phyloP scores from a whole-genome alignment of 228 moss, liverwort and hornwort genomes.

The Sphagnum magellanicum region DNA sequence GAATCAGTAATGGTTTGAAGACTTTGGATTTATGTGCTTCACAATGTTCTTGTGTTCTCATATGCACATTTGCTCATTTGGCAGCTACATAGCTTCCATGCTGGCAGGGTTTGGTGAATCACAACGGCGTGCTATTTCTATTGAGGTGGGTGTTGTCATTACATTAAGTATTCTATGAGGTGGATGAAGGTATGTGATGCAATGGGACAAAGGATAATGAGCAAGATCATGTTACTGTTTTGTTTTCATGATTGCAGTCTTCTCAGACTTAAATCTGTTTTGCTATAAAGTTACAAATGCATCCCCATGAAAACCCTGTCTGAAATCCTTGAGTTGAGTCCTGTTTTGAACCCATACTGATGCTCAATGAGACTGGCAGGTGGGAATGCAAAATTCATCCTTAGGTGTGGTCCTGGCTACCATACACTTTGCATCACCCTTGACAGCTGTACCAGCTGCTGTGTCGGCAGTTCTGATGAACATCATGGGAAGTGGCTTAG shows the following conservation, averaged over 20 bases:
- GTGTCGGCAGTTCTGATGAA: conserved; percentile 59
- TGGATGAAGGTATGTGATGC: no score
- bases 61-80: background rate
- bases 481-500: conserved; percentile 59
- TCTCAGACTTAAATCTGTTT: background rate
- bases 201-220: no score
- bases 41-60: background rate
- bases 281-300: background rate
- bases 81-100: conserved; percentile 29
- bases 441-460: conserved; percentile 59
- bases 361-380: conserved; percentile 6
- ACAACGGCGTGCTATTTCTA: conserved; percentile 58
- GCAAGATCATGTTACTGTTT: background rate
- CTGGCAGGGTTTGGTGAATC: conserved; percentile 45
- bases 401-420: conserved; percentile 61
- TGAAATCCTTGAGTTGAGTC: background rate
- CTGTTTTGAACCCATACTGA: no score
- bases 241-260: background rate
- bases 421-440: conserved; percentile 47
- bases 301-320: background rate
- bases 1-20: background rate
- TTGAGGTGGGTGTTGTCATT: conserved; percentile 14
- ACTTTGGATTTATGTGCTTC: background rate
- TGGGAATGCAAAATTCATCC: conserved; percentile 70
- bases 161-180: no score